Evolutionary conservation across 345 rosid genomes (phyloP).

Genomic region (Lepidium didymum): DNA sequence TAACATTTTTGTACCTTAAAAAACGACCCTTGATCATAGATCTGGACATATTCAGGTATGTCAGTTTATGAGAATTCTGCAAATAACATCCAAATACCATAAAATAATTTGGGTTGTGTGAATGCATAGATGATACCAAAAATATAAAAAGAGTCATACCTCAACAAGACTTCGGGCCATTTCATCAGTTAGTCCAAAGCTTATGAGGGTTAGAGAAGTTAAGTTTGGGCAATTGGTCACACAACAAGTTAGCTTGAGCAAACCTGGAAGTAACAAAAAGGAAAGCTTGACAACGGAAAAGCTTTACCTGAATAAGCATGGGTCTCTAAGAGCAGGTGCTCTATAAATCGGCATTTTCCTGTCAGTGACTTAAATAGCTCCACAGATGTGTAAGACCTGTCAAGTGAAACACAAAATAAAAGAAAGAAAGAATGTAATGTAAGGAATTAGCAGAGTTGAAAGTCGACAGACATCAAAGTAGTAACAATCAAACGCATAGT

Average conservation of each 20-base stretch:
- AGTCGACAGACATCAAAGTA: neutral
- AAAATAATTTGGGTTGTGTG: too few species aligned
- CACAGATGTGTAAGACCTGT: conserved; percentile 63
- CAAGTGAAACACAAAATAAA: neutral
- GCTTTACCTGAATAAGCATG: conserved; percentile 48
- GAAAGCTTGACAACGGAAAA: conserved; percentile 12
- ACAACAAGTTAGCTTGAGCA: conserved; percentile 24
- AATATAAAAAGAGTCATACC: conserved; percentile 31
- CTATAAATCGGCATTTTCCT: conserved; percentile 55
- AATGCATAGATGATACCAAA: neutral
- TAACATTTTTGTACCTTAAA: conserved; percentile 43
- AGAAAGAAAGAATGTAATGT: neutral
- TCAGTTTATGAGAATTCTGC: conserved; percentile 63
- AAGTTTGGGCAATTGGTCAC: conserved; percentile 56
- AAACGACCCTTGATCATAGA: conserved; percentile 68
- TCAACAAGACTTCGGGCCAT: conserved; percentile 55
- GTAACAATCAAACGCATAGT: neutral
- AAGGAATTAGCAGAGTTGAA: neutral
- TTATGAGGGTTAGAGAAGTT: conserved; percentile 61
- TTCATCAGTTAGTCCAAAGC: conserved; percentile 55
- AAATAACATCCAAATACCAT: neutral
- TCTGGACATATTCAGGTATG: conserved; percentile 68
- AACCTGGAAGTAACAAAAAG: neutral
- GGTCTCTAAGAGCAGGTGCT: conserved; percentile 69
- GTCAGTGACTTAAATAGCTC: conserved; percentile 59